Evolutionary conservation across 495 filamentous ascomycete genomes (phyloP).

Genomic region (Podospora australis): DNA sequence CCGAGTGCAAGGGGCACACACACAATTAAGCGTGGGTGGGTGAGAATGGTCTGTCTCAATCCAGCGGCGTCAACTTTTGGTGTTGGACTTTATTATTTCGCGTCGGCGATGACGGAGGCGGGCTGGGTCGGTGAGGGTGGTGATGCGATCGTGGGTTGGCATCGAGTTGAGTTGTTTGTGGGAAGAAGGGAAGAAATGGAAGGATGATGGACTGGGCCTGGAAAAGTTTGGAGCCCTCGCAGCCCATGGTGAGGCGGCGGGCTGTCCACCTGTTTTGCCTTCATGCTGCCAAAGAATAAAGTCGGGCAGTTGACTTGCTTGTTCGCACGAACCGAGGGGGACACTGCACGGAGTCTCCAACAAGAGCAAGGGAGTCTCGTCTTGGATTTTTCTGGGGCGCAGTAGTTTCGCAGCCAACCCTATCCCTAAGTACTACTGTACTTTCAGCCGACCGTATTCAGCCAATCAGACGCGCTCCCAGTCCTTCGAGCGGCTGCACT

Average conservation of each 20-base stretch:
- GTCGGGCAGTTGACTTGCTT: constrained; percentile 32
- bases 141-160: constrained; percentile 22
- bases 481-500: constrained; percentile 6
- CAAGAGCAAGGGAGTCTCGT: constrained; percentile 21
- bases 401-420: constrained; percentile 13
- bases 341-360: constrained; percentile 21
- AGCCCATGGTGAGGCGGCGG: constrained; percentile 30
- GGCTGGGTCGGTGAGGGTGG: constrained; percentile 14
- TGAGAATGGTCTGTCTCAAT: no score
- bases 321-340: constrained; percentile 30
- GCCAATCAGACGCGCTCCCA: constrained; percentile 12
- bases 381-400: constrained; percentile 19
- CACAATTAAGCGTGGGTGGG: constrained; percentile 16
- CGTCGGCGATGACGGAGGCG: constrained; percentile 22
- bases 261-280: constrained; percentile 34
- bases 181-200: constrained; percentile 6
- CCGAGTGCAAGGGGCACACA: constrained; percentile 15
- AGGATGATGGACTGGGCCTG: constrained; percentile 18
- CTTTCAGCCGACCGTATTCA: neutral
- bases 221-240: constrained; percentile 31
- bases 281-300: constrained; percentile 33
- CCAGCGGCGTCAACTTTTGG: constrained; percentile 25
- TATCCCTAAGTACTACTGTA: constrained; percentile 26
- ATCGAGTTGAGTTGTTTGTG: constrained; percentile 21
- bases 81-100: constrained; percentile 30